A percentile compares a stretch with the other conserved stretches of the same genome.
Conservation (phyloP, 306 rosid species). For the Myrica gale region DNA sequence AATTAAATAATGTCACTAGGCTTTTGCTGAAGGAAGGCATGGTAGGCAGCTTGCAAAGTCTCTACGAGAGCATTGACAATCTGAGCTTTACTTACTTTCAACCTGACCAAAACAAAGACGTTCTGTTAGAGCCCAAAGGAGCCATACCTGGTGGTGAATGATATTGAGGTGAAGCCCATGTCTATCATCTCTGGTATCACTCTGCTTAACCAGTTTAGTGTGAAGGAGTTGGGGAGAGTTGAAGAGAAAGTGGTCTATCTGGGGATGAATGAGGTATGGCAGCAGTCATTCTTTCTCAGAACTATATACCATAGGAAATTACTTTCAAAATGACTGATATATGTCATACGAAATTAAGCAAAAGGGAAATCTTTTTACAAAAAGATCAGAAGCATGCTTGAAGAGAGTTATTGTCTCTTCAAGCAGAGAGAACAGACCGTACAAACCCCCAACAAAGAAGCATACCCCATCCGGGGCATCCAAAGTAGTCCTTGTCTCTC, state of each 20-base stretch:
- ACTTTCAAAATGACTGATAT: no score
- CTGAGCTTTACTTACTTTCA: constrained; percentile 5
- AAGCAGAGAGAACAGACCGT: neutral
- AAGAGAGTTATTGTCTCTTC: no score
- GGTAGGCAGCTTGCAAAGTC: constrained; percentile 1
- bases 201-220: constrained; percentile 21
- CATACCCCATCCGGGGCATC: constrained; percentile 84
- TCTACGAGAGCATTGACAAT: no score
- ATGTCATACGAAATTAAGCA: no score
- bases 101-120: neutral
- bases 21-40: neutral
- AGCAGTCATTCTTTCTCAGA: no score
- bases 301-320: no score
- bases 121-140: no score
- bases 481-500: constrained; percentile 44
- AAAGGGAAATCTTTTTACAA: no score
- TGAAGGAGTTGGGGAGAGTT: constrained; percentile 16
- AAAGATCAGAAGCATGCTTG: no score
- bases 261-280: constrained; percentile 27
- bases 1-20: neutral
- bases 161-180: no score
- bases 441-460: neutral
- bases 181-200: no score
- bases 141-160: no score
- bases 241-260: constrained; percentile 27